phyloP scores from a whole-genome alignment of 352 stramenopile species.

The Globisporangium alternatum region DNA sequence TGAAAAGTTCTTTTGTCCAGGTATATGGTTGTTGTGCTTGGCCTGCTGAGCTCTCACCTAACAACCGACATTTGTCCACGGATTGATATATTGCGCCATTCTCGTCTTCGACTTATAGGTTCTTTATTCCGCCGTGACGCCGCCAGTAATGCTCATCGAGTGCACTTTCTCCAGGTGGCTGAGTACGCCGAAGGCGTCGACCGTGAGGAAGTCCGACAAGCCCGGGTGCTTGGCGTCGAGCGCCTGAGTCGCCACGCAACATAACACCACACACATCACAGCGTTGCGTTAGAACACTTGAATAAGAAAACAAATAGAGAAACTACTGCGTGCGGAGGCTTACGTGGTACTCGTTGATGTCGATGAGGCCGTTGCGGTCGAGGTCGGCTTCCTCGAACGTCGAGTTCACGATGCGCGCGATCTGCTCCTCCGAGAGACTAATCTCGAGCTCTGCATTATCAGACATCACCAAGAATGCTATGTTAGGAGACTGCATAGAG shows the following conservation, averaged over 20 bases:
- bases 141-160: slow-evolving; percentile 52
- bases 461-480: not conserved
- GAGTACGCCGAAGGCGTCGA: slow-evolving; percentile 78
- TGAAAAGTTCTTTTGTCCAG: not conserved
- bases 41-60: not conserved
- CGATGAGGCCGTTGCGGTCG: slow-evolving; percentile 72
- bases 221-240: slow-evolving; percentile 80
- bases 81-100: not conserved
- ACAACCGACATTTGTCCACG: not conserved
- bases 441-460: slow-evolving; percentile 65
- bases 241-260: slow-evolving; percentile 29
- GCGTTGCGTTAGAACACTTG: not conserved
- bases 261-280: not conserved
- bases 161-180: slow-evolving; percentile 84
- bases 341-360: slow-evolving; percentile 81
- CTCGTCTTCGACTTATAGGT: not conserved
- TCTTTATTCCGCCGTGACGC: slow-evolving; percentile 19
- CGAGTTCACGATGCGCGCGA: slow-evolving; percentile 75
- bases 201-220: slow-evolving; percentile 84
- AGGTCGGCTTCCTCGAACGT: slow-evolving; percentile 84
- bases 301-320: not conserved
- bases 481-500: slow-evolving; percentile 1
- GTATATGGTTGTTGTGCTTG: not conserved
- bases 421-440: slow-evolving; percentile 66
- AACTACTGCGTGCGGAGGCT: not conserved